Conservation (phyloP, 148 eudicot species). For the Arbutus unedo region DNA sequence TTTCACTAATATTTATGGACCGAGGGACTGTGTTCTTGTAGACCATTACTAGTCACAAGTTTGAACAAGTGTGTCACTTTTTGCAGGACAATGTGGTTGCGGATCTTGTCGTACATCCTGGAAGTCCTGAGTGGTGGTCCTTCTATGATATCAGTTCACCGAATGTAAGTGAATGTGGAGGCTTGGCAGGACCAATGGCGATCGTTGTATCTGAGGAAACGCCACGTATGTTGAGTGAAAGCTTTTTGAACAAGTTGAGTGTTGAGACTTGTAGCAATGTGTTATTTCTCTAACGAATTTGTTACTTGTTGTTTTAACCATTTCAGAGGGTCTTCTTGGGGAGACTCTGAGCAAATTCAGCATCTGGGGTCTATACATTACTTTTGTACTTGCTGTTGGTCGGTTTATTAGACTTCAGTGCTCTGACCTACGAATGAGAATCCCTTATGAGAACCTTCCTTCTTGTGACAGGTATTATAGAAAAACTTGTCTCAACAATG, state of each 20-base stretch:
- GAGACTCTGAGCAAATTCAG: slow-evolving; percentile 98
- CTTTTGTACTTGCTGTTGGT: slow-evolving; percentile 97
- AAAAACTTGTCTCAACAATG: slow-evolving; percentile 4
- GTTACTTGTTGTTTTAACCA: slow-evolving; percentile 11
- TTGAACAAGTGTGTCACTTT: neutral
- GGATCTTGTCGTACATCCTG: slow-evolving; percentile 64
- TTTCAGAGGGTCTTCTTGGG: slow-evolving; percentile 88
- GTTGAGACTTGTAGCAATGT: neutral
- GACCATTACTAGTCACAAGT: neutral
- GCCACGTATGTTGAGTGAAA: slow-evolving; percentile 68
- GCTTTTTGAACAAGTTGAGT: neutral
- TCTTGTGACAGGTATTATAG: slow-evolving; percentile 83
- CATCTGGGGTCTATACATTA: slow-evolving; percentile 98
- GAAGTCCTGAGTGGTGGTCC: slow-evolving; percentile 81
- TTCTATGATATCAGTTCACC: slow-evolving; percentile 57
- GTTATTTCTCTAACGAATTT: slow-evolving; percentile 14
- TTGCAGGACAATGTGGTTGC: slow-evolving; percentile 63
- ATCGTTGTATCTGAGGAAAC: slow-evolving; percentile 92
- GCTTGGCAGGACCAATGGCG: slow-evolving; percentile 80
- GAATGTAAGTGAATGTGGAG: slow-evolving; percentile 56
- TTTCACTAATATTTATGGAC: neutral
- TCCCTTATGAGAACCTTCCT: slow-evolving; percentile 97
- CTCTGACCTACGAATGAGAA: slow-evolving; percentile 95
- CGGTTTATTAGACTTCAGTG: slow-evolving; percentile 98
- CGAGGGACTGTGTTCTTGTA: neutral